phyloP scores from a whole-genome alignment of 805 yeast species.

The Candida coquimbonensis region DNA sequence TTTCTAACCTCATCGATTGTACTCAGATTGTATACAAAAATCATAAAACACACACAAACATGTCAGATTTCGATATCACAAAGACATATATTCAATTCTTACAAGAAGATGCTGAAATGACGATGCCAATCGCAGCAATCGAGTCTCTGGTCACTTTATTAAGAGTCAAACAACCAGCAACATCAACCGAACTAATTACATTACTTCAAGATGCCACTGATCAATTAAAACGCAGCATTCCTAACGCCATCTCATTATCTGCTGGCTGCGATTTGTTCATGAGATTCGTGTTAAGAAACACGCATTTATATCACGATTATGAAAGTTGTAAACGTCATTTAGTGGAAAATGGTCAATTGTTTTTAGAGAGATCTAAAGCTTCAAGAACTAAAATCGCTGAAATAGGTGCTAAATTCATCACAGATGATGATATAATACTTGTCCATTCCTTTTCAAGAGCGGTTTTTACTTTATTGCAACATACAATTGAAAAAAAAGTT shows the following conservation, averaged over 20 bases:
- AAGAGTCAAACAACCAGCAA: conserved; percentile 77
- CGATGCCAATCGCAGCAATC: conserved; percentile 99
- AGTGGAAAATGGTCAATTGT: conserved; percentile 89
- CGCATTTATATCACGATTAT: conserved; percentile 87
- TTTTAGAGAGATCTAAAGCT: conserved; percentile 85
- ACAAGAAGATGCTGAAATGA: conserved; percentile 89
- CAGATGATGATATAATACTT: conserved; percentile 85
- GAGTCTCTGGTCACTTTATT: conserved; percentile 85
- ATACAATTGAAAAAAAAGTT: conserved; percentile 70
- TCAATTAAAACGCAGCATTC: conserved; percentile 67
- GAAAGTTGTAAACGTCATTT: conserved; percentile 84
- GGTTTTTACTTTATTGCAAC: conserved; percentile 64
- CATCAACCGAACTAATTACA: conserved; percentile 87
- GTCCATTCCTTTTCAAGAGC: conserved; percentile 93
- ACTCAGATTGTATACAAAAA: not conserved
- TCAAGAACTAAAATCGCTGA: conserved; percentile 84
- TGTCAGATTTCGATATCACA: conserved; percentile 66
- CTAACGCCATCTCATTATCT: conserved; percentile 85
- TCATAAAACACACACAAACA: not conserved
- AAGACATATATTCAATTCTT: conserved; percentile 73
- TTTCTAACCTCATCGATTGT: not conserved
- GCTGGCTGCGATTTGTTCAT: conserved; percentile 98
- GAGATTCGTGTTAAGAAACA: conserved; percentile 85
- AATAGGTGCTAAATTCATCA: conserved; percentile 80
- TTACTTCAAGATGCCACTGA: conserved; percentile 71